Percentiles rank a stretch among this genome's conserved stretches.
Conservation (phyloP, 2,329 filamentous ascomycete species). For the Coniochaeta pulveracea region DNA sequence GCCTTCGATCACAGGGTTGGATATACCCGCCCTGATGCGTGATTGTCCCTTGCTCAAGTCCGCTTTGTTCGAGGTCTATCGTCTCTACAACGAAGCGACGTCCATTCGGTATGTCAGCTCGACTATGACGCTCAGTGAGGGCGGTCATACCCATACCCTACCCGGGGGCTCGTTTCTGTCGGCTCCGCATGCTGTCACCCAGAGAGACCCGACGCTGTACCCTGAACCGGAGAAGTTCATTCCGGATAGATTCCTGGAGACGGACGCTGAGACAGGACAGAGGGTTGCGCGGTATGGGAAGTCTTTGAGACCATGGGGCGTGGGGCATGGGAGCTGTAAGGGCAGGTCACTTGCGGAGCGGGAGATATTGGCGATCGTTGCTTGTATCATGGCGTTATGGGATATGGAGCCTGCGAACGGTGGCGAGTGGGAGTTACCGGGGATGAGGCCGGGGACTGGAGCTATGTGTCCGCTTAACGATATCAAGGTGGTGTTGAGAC, state of each 20-base stretch:
- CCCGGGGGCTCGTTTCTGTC: slow-evolving; percentile 8
- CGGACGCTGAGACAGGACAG: slow-evolving; percentile 5
- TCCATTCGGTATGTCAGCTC: slow-evolving; percentile 8
- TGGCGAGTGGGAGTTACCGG: slow-evolving; percentile 7
- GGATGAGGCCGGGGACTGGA: slow-evolving; percentile 9
- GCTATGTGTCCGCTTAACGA: slow-evolving; percentile 11
- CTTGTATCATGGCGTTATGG: slow-evolving; percentile 9
- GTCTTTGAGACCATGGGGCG: slow-evolving; percentile 9
- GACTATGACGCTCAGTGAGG: slow-evolving; percentile 7
- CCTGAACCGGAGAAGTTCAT: slow-evolving; percentile 14
- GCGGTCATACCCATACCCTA: slow-evolving; percentile 4
- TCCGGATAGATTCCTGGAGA: slow-evolving; percentile 16
- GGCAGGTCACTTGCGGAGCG: slow-evolving; percentile 10
- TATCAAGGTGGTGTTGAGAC: slow-evolving; percentile 7
- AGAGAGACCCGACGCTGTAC: slow-evolving; percentile 14
- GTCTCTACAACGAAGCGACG: slow-evolving; percentile 7
- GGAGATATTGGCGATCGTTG: slow-evolving; percentile 9
- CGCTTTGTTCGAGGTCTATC: slow-evolving; percentile 8
- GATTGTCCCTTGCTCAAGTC: slow-evolving; percentile 10
- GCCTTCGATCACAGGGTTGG: slow-evolving; percentile 6
- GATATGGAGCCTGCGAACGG: slow-evolving; percentile 7
- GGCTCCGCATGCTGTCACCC: slow-evolving; percentile 7
- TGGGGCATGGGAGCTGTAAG: slow-evolving; percentile 8
- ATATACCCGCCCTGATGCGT: slow-evolving; percentile 3
- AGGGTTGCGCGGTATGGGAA: slow-evolving; percentile 7